Evolutionary conservation across 768 basidiomycete species (phyloP), one percentile per base, ranked within the genome.

Genomic region (Kondoa subrosea): DNA sequence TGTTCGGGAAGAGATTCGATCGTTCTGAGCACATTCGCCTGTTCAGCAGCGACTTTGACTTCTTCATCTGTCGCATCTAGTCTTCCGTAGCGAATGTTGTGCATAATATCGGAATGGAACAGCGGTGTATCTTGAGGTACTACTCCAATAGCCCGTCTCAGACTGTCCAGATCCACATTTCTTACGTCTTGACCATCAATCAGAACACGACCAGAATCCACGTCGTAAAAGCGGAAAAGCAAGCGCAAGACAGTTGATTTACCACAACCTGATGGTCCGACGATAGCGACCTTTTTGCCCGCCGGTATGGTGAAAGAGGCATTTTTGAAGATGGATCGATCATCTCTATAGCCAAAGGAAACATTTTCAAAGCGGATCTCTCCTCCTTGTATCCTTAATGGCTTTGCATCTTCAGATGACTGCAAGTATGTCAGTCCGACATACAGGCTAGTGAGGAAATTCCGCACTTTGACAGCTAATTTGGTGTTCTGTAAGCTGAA

Each of bases 101-200:
- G 90, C 82, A 95, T 80, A 59, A 97, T 86, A 75, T 96, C 86
- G 3, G 89, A 85, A 76, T 99, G 92, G 82, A 99, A 97, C 1
- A 99, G 80, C 0, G 95, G 93, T 17, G 93, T 99, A 73, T 99
- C 95, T 76, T 99, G 93, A 0, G 95, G 95, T 0, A 99, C 95
- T 21, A 97, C 90, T 1, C 93, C 95, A 32, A 99, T 86, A 1
- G 81, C 78, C 58, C 78, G 79, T 21, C 95, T 83, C 0, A 97
- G 79, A 34, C 84, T 86, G 27, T 83, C 81, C 40, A 93, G 77
- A 72, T 86, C 83, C 2, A 95, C 78, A 1, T 83, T 80, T 58
- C 82, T 80, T 69, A 97, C 83, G 75, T 91, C 85, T 78, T 99
- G 93, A 4, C 84, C 88, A 76, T 97, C 91, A 67, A 81, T 76